Evolutionary conservation across 2,329 filamentous ascomycete species (phyloP), one percentile per base, ranked within the genome.

Genomic region (Phialophora chinensis): DNA sequence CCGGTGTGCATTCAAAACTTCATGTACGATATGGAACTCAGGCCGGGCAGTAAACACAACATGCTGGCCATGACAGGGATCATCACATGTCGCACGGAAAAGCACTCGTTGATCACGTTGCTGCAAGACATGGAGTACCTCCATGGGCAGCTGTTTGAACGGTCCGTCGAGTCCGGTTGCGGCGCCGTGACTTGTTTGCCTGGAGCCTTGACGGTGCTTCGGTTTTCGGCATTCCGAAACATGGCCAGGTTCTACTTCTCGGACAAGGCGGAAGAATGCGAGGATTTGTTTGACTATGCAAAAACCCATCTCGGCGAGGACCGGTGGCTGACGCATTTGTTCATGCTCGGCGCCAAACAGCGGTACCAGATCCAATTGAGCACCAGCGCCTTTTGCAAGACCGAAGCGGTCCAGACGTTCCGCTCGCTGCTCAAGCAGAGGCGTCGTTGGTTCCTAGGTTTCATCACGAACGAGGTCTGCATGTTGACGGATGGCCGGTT

Each of bases 211-310:
- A 98, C 94, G 0, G 96, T 97, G 82, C 83, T 99, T 62, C 91
- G 95, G 61, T 97, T 97, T 80, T 97, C 94, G 1, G 95, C 95
- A 4, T 98, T 99, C 80, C 87, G 93, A 65, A 90, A 91, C 75
- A 97, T 99, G 93, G 92, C 94, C 75, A 96, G 96, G 76, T 97
- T 97, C 80, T 98, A 99, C 80, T 99, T 99, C 78, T 93, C 93
- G 47, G 94, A 97, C 79, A 96, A 97, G 78, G 92, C 93, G 4
- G 94, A 97, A 78, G 91, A 96, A 75, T 97, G 93, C 75, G 92
- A 96, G 67, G 94, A 98, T 77, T 84, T 98, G 12, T 99, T 99
- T 75, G 94, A 99, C 77, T 98, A 94, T 76, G 93, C 92, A 64
- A 98, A 98, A 80, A 93, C 91, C 74, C 93, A 98, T 80, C 80